These are phyloP conservation scores for Ceratobasidium papillatum DNA, from an alignment of 1,284 basidiomycete species.

Conservation along the genomic window DNA sequence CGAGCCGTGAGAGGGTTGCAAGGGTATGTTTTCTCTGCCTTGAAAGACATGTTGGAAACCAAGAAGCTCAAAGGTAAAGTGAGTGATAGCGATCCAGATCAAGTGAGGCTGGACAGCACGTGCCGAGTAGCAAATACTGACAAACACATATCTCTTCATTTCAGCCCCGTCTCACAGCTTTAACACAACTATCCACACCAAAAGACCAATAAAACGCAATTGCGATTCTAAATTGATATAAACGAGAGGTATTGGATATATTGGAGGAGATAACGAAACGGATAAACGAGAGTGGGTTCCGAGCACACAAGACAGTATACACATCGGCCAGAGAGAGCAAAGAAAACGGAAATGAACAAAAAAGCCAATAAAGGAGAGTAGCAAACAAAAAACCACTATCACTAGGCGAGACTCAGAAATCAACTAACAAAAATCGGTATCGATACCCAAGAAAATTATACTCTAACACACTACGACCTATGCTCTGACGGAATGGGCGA, in stretches of 20 bases:
- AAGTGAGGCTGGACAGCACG: slow-evolving; percentile 1
- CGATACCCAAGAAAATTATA: slow-evolving; percentile 22
- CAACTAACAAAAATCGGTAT: slow-evolving; percentile 30
- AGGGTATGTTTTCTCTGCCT: slow-evolving; percentile 58
- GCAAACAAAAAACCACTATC: slow-evolving; percentile 22
- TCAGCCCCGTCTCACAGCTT: background rate
- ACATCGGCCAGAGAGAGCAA: slow-evolving; percentile 28
- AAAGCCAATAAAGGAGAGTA: slow-evolving; percentile 26
- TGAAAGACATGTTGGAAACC: slow-evolving; percentile 31
- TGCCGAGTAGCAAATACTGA: background rate
- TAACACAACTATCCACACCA: background rate
- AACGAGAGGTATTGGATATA: slow-evolving; percentile 34
- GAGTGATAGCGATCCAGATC: background rate
- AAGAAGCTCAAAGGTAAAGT: background rate
- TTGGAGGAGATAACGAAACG: slow-evolving; percentile 23
- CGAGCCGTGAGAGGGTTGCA: slow-evolving; percentile 79
- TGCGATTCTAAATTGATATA: slow-evolving; percentile 17
- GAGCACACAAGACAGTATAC: slow-evolving; percentile 38
- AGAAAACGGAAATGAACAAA: slow-evolving; percentile 34
- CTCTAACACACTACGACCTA: slow-evolving; percentile 1
- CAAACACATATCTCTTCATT: background rate
- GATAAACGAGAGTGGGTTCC: slow-evolving; percentile 36
- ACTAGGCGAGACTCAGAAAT: slow-evolving; percentile 22
- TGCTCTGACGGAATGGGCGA: slow-evolving; percentile 28
- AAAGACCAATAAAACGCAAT: background rate